Evolutionary conservation across 805 yeast genomes (phyloP).

Genomic region (Spathaspora gorwiae): DNA sequence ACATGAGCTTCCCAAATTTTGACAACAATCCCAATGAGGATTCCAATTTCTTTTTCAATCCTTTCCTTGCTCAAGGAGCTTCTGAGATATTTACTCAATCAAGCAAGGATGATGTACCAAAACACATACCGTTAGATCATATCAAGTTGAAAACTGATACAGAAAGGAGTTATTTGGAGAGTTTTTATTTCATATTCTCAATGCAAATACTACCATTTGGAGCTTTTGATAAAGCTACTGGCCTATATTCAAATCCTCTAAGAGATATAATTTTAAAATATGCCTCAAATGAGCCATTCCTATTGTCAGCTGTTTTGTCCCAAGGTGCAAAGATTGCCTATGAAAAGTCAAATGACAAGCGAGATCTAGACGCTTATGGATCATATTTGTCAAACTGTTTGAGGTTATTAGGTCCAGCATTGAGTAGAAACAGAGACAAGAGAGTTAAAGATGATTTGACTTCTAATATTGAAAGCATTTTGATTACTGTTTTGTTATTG

Average conservation of each 20-base stretch:
- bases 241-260: conserved; percentile 43
- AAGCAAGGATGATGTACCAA: conserved; percentile 10
- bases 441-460: conserved; percentile 10
- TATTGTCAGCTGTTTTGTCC: conserved; percentile 67
- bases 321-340: conserved; percentile 62
- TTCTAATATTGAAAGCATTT: conserved; percentile 58
- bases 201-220: conserved; percentile 34
- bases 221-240: conserved; percentile 24
- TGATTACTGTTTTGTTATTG: conserved; percentile 59
- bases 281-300: conserved; percentile 58
- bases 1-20: conserved; percentile 9
- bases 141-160: conserved; percentile 23
- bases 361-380: conserved; percentile 42
- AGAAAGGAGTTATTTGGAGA: conserved; percentile 29
- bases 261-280: conserved; percentile 58
- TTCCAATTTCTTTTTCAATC: conserved; percentile 3
- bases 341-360: conserved; percentile 26
- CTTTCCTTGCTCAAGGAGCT: conserved; percentile 1
- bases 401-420: conserved; percentile 48
- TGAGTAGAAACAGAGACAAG: conserved; percentile 14
- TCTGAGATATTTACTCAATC: neutral
- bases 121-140: conserved; percentile 26
- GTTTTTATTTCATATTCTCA: conserved; percentile 34
- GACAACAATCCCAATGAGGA: conserved; percentile 7
- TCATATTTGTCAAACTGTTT: conserved; percentile 60